Evolutionary conservation across 768 basidiomycete genomes (phyloP).

Genomic region (Boletus barrowsii): DNA sequence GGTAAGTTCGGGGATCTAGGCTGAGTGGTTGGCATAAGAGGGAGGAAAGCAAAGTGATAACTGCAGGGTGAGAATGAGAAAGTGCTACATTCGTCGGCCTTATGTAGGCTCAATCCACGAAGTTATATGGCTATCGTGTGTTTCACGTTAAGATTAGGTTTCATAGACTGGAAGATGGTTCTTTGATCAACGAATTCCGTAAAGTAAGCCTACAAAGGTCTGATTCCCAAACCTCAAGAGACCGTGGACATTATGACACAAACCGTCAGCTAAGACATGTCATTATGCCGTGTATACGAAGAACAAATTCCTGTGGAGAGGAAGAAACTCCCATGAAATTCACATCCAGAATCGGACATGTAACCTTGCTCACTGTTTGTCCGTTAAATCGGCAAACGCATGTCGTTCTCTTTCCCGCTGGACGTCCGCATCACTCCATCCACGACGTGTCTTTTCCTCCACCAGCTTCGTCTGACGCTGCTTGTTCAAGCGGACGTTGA

Average conservation of each 20-base stretch:
- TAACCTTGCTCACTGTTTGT: slow-evolving; percentile 49
- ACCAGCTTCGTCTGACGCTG: slow-evolving; percentile 42
- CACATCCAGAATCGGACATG: not conserved
- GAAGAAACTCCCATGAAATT: slow-evolving; percentile 1
- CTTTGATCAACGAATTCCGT: not conserved
- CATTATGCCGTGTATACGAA: slow-evolving; percentile 55
- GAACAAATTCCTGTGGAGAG: slow-evolving; percentile 48
- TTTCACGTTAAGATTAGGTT: slow-evolving; percentile 16
- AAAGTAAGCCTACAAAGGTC: not conserved
- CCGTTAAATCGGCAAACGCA: slow-evolving; percentile 62
- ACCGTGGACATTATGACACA: not conserved
- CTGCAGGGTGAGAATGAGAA: slow-evolving; percentile 9
- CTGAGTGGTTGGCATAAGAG: not conserved
- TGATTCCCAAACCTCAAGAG: slow-evolving; percentile 1
- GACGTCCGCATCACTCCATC: slow-evolving; percentile 59
- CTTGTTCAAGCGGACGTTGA: slow-evolving; percentile 53
- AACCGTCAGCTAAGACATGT: not conserved
- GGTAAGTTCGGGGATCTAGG: not conserved
- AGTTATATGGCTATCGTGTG: not conserved
- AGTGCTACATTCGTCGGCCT: not conserved
- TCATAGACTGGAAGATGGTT: not conserved
- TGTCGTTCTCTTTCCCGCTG: slow-evolving; percentile 56
- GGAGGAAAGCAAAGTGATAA: not conserved
- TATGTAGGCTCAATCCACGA: slow-evolving; percentile 10
- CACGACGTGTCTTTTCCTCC: slow-evolving; percentile 42